Conservation (phyloP, 768 basidiomycete genomes). For the Termitomyces sp. region DNA sequence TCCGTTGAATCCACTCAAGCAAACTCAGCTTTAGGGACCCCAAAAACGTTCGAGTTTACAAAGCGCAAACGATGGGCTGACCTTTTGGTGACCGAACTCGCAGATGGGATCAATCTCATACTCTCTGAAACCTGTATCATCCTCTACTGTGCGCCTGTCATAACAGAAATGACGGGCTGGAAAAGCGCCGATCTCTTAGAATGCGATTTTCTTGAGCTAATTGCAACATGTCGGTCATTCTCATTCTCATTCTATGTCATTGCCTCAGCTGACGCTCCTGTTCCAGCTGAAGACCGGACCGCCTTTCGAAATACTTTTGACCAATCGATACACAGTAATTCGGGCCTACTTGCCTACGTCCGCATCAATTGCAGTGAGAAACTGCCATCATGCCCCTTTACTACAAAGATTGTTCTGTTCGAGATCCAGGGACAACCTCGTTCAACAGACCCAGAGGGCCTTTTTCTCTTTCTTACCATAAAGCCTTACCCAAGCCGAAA, state of each 20-base stretch:
- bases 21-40: slow-evolving; percentile 12
- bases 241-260: background rate
- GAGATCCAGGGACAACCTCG: slow-evolving; percentile 68
- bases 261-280: background rate
- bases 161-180: slow-evolving; percentile 76
- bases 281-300: slow-evolving; percentile 50
- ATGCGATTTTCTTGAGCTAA: slow-evolving; percentile 53
- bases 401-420: slow-evolving; percentile 50
- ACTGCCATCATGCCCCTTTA: slow-evolving; percentile 14
- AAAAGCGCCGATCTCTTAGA: slow-evolving; percentile 68
- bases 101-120: slow-evolving; percentile 66
- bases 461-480: slow-evolving; percentile 70
- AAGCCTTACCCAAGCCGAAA: slow-evolving; percentile 75
- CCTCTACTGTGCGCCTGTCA: slow-evolving; percentile 62
- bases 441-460: slow-evolving; percentile 34
- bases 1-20: slow-evolving; percentile 5
- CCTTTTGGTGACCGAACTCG: slow-evolving; percentile 67
- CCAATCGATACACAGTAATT: slow-evolving; percentile 41
- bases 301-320: slow-evolving; percentile 54
- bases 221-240: slow-evolving; percentile 45
- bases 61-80: slow-evolving; percentile 87
- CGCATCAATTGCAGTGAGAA: slow-evolving; percentile 48
- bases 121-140: slow-evolving; percentile 59
- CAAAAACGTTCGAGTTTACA: slow-evolving; percentile 68
- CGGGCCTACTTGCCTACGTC: slow-evolving; percentile 52